Evolutionary conservation across 495 filamentous ascomycete species (phyloP).

Genomic region (Penicillium chermesinum): DNA sequence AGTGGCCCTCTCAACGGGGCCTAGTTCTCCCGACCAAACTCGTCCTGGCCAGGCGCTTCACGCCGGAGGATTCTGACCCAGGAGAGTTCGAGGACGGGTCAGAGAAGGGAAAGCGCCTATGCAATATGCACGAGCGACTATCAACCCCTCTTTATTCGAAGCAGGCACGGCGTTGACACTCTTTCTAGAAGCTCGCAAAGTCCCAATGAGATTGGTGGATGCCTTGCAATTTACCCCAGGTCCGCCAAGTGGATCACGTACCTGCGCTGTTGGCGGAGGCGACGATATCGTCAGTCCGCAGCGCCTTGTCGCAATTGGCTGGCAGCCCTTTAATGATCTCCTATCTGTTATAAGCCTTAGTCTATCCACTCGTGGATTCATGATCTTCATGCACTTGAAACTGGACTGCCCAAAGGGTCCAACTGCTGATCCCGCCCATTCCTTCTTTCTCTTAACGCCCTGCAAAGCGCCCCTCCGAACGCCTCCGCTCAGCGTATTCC

Average conservation of each 20-base stretch:
- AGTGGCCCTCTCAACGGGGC: conserved; percentile 4
- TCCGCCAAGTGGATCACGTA: conserved; percentile 26
- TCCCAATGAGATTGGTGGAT: conserved; percentile 22
- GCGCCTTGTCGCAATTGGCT: conserved; percentile 30
- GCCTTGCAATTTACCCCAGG: conserved; percentile 26
- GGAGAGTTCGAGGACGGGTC: not conserved
- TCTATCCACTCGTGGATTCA: conserved; percentile 15
- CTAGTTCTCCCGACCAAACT: not conserved
- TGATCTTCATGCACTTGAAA: conserved; percentile 19
- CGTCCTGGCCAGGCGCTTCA: not conserved
- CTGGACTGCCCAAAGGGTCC: conserved; percentile 10
- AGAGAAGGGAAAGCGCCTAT: not conserved
- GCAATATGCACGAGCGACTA: not conserved
- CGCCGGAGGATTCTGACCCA: not conserved
- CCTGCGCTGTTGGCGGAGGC: conserved; percentile 25
- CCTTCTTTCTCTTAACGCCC: not conserved
- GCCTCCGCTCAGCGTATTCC: not conserved
- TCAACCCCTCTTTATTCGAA: conserved; percentile 19
- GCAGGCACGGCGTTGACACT: conserved; percentile 12
- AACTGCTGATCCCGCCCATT: conserved; percentile 12
- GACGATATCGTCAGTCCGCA: conserved; percentile 30
- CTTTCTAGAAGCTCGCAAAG: conserved; percentile 26
- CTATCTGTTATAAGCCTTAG: conserved; percentile 27
- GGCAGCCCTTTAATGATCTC: not conserved
- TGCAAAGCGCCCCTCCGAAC: not conserved